These are phyloP conservation scores for Cadophora luteo-olivacea DNA, from an alignment of 2,329 filamentous ascomycete genomes.

Conservation along the genomic window DNA sequence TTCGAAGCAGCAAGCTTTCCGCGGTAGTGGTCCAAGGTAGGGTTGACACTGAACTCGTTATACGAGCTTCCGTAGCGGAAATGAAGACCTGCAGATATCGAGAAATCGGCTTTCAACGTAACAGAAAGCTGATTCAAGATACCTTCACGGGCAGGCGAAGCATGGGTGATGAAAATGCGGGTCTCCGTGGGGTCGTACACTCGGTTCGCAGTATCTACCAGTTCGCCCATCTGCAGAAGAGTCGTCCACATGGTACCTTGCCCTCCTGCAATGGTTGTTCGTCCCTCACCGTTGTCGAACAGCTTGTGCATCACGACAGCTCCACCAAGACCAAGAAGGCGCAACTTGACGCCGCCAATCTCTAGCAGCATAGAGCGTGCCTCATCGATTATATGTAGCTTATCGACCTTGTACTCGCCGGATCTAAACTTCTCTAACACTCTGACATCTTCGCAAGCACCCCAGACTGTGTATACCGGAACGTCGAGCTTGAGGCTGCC, in stretches of 20 bases:
- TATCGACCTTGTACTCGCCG: conserved; percentile 96
- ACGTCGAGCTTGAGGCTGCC: conserved; percentile 92
- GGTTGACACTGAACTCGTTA: conserved; percentile 99
- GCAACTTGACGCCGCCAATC: conserved; percentile 93
- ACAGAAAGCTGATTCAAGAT: conserved; percentile 98
- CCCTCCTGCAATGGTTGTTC: conserved; percentile 96
- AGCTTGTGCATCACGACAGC: conserved; percentile 99
- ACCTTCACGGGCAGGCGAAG: conserved; percentile 93
- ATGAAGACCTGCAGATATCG: conserved; percentile 94
- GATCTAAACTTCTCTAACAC: conserved; percentile 97
- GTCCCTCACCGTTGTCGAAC: conserved; percentile 97
- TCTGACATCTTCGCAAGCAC: conserved; percentile 96
- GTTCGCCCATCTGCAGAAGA: conserved; percentile 94
- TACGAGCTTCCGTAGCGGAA: conserved; percentile 99
- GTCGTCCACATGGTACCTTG: conserved; percentile 99
- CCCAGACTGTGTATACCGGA: conserved; percentile 98
- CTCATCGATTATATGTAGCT: conserved; percentile 98
- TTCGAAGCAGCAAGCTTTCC: conserved; percentile 98
- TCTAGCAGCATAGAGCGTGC: conserved; percentile 95
- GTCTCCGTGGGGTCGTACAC: conserved; percentile 99
- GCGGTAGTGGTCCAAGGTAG: conserved; percentile 95
- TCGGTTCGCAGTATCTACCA: conserved; percentile 96
- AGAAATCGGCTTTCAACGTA: conserved; percentile 97
- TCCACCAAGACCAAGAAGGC: conserved; percentile 89
- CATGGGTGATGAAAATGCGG: conserved; percentile 94